Conservation (phyloP, 495 filamentous ascomycete species). For the Penicillium steckii region DNA sequence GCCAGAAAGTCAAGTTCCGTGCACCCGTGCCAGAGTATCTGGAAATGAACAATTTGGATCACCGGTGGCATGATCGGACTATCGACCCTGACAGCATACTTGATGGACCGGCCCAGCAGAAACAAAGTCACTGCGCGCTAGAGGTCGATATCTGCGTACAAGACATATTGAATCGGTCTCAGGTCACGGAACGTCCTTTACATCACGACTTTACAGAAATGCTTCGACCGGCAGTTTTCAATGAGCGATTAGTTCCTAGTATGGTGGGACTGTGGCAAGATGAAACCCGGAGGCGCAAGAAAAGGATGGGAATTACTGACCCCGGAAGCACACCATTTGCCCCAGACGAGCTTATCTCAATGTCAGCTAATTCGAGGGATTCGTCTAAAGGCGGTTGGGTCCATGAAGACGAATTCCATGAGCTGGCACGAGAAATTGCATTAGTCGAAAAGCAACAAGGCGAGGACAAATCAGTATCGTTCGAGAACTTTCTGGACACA, state of each 20-base stretch:
- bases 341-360: slow-evolving; percentile 74
- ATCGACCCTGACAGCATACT: slow-evolving; percentile 55
- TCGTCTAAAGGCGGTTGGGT: slow-evolving; percentile 75
- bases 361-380: slow-evolving; percentile 78
- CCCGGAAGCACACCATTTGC: slow-evolving; percentile 73
- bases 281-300: slow-evolving; percentile 77
- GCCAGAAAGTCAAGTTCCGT: slow-evolving; percentile 66
- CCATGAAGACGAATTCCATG: slow-evolving; percentile 80
- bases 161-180: slow-evolving; percentile 80
- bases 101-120: slow-evolving; percentile 60
- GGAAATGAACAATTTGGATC: slow-evolving; percentile 51
- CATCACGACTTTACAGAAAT: slow-evolving; percentile 88
- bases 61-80: slow-evolving; percentile 79
- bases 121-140: slow-evolving; percentile 81
- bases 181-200: slow-evolving; percentile 68
- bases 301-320: slow-evolving; percentile 58
- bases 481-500: slow-evolving; percentile 61
- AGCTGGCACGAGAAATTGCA: slow-evolving; percentile 59
- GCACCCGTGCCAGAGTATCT: slow-evolving; percentile 69
- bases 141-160: slow-evolving; percentile 88
- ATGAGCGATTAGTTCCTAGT: slow-evolving; percentile 84
- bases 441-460: slow-evolving; percentile 57
- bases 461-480: slow-evolving; percentile 47
- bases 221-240: slow-evolving; percentile 57
- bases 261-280: slow-evolving; percentile 94